Conservation (phyloP, 495 filamentous ascomycete species). For the Halenospora varia region DNA sequence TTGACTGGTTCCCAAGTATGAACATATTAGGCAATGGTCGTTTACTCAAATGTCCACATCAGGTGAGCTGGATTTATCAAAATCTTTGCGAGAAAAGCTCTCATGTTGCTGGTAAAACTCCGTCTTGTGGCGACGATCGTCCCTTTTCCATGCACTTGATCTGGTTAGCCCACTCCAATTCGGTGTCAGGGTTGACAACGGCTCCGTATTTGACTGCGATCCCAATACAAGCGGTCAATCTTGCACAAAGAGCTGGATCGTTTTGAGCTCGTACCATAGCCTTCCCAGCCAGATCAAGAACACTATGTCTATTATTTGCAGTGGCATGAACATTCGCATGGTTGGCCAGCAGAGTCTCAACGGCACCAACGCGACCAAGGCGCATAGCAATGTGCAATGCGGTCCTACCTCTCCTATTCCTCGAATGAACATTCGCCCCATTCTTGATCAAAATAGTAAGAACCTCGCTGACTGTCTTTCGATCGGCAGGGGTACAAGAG, state of each 20-base stretch:
- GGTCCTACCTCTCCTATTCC: background rate
- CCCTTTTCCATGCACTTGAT: background rate
- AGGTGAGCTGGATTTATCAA: too few species aligned
- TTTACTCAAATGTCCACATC: too few species aligned
- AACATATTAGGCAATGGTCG: too few species aligned
- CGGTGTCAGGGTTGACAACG: background rate
- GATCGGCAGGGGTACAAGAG: background rate
- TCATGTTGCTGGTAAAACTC: too few species aligned
- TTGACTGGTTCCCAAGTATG: too few species aligned
- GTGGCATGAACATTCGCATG: background rate
- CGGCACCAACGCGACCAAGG: background rate
- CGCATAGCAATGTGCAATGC: background rate
- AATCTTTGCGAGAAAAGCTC: too few species aligned
- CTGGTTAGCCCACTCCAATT: background rate
- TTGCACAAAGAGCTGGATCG: background rate
- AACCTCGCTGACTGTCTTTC: background rate
- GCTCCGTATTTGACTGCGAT: background rate
- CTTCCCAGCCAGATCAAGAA: background rate
- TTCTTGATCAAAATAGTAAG: background rate
- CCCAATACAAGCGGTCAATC: background rate
- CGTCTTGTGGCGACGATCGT: too few species aligned
- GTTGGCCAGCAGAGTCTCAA: background rate
- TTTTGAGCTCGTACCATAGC: background rate
- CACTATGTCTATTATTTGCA: background rate
- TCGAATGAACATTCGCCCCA: slow-evolving; percentile 1